These are phyloP conservation scores for Yamadazyma ubonensis DNA, from an alignment of 805 yeast genomes.

Conservation along the genomic window DNA sequence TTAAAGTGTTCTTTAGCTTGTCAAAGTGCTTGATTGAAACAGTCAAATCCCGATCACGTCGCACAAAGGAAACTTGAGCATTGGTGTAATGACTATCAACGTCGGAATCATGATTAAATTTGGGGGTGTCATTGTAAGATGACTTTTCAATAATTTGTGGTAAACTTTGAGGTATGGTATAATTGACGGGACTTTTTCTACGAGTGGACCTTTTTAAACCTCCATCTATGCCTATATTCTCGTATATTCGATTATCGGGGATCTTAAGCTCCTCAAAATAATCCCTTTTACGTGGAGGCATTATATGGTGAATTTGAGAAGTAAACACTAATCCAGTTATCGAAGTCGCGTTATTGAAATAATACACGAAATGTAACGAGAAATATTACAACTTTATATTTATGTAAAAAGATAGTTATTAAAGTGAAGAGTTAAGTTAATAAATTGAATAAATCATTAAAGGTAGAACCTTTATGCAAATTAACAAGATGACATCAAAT, in stretches of 20 bases:
- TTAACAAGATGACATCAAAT: conserved; percentile 10
- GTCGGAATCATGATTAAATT: background rate
- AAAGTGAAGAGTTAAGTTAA: conserved; percentile 4
- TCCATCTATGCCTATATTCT: conserved; percentile 18
- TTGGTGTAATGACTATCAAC: too few relatives aligned
- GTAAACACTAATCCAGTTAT: conserved; percentile 5
- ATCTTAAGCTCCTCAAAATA: conserved; percentile 29
- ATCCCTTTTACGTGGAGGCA: conserved; percentile 22
- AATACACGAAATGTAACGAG: conserved; percentile 6
- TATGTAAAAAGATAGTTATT: conserved; percentile 3
- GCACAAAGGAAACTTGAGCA: background rate
- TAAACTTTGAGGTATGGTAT: background rate
- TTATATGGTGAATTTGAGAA: conserved; percentile 7
- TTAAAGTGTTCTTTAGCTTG: conserved; percentile 5
- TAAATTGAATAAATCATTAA: conserved; percentile 8
- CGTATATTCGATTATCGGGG: conserved; percentile 28
- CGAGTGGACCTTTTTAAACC: conserved; percentile 24
- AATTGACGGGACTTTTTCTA: conserved; percentile 15
- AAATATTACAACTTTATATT: conserved; percentile 5
- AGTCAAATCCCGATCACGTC: background rate
- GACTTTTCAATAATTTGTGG: conserved; percentile 2
- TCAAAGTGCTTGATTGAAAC: conserved; percentile 5
- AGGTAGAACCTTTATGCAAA: conserved; percentile 7
- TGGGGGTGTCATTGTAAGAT: background rate
- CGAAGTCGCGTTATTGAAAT: conserved; percentile 3